Base-by-base conservation (phyloP, 371 early-diverging fungal genomes). In the Mucor circinelloides region DNA sequence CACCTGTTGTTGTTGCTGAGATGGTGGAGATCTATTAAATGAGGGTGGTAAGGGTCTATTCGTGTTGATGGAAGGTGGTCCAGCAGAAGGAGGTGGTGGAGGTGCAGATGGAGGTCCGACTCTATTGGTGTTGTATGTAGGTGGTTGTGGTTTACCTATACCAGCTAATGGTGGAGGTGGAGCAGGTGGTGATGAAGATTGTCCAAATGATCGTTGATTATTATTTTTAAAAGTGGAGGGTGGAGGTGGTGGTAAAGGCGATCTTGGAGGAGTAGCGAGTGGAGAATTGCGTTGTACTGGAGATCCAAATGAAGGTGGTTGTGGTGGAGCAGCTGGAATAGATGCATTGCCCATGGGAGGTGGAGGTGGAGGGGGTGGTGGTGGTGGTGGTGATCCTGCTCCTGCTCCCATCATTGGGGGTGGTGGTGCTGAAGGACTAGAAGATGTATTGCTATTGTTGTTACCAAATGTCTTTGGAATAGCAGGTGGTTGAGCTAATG, bases 361-460 rank as follows among this genome's bases (percentile, higher is more conserved):
- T 6, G 50, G 59, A n/a, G 75, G 75, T 21, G 75, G 75, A 23
- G 64, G 64, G 6, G 58, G 64, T 15, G 42, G 42, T 6, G 74
- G 68, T n/a, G 70, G 50, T 58, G 63, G 54, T n/a, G 56, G 31
- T 6, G 46, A n/a, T 25, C 48, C 34, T n/a, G 32, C n/a, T 17
- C 25, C 7, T 28, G 12, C 38, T 0, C 23, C 36, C 44, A 50
- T 30, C 46, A 46, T 34, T 44, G 48, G 12, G 25, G 59, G 58
- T 2, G 58, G 38, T 6, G 64, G 60, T 27, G 60, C 54, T 55
- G 69, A 60, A 15, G 69, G 28, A 40, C 46, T 19, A 5, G n/a
- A 52, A 1, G 48, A 31, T 40, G 60, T 13, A n/a, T 59, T 28
- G 21, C 60, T 21, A 32, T 72, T 59, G 15, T 59, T 63, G 13